Base-by-base conservation (phyloP, 192 early-diverging fungal genomes). In the Diversispora epigaea region DNA sequence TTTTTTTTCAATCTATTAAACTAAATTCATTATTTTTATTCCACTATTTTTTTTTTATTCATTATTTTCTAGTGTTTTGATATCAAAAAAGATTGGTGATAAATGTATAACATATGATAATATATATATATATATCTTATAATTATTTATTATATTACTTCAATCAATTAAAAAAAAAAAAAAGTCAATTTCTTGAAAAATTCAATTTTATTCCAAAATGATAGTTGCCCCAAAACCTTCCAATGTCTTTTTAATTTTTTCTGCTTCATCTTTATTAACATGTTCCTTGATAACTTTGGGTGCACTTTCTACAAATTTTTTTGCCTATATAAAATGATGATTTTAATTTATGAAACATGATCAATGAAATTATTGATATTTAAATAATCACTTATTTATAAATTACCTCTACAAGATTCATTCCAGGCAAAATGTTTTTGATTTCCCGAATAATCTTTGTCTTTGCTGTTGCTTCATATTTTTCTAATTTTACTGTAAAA, bases 391-490 rank as follows among this genome's bases (percentile, higher is more conserved):
- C 9, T 25, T 60, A 7, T 46, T 58, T 40, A 12, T 2, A 54
- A 79, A 73, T 71, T 84, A 92, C 89, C 79, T 96, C 97, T 21
- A 99, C 94, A 83, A 99, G 83, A 86, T 94, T 98, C 74, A 94
- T 92, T 67, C 94, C 94, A 21, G 95, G 94, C 6, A 95, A 81
- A 73, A 99, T 79, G 80, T 88, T 91, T 89, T 98, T 98, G 76
- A 99, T 95, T 85, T 99, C 97, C 81, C 93, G 91, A 77, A 99
- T 99, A 60, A 99, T 89, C 88, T 99, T 99, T 76, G 97, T 95
- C 85, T 99, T 99, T 71, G 92, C 83, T 25, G 92, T 90, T 25
- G 95, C 91, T 77, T 97, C 94, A 72, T 96, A 92, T 90, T 95
- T 95, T 73, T 95, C 94, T 44, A 99, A 89, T 86, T 92, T 99